A percentile compares a stretch with the other conserved stretches of the same genome.
Evolutionary conservation across 1,284 basidiomycete species (phyloP).

Genomic region (Sanguinoderma infundibulare): DNA sequence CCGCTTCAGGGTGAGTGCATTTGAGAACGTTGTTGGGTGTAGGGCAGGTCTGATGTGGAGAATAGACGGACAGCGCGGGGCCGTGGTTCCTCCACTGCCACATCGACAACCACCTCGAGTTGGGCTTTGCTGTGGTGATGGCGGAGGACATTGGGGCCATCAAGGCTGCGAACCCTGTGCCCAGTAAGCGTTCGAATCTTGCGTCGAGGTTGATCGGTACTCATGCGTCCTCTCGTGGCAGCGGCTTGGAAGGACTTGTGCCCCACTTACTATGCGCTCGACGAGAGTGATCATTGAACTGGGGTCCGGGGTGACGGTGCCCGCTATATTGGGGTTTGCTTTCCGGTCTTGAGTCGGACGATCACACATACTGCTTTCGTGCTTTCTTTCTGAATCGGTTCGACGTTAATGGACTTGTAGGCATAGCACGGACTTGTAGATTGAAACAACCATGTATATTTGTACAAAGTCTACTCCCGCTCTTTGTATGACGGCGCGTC

Average conservation of each 20-base stretch:
- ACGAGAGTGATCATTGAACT: slow-evolving; percentile 16
- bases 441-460: too few species aligned
- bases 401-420: neutral
- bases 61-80: slow-evolving; percentile 29
- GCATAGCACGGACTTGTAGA: neutral
- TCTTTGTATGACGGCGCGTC: too few species aligned
- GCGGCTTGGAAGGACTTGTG: slow-evolving; percentile 28
- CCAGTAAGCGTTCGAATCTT: slow-evolving; percentile 14
- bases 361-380: slow-evolving; percentile 1
- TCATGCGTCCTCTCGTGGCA: neutral
- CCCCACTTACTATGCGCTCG: slow-evolving; percentile 23
- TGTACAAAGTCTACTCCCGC: too few species aligned
- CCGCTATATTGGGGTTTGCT: neutral
- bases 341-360: neutral
- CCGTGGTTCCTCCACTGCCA: slow-evolving; percentile 33
- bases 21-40: neutral
- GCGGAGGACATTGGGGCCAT: slow-evolving; percentile 23
- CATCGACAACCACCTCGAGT: slow-evolving; percentile 28
- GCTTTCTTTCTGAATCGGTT: too few species aligned
- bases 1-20: slow-evolving; percentile 32
- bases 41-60: neutral
- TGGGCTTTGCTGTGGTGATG: slow-evolving; percentile 28
- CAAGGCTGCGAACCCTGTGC: slow-evolving; percentile 10
- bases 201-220: neutral
- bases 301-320: neutral